Percentiles rank a stretch among this genome's conserved stretches.
phyloP scores from a whole-genome alignment of 257 asterid species.

The Knoxia roxburghii region DNA sequence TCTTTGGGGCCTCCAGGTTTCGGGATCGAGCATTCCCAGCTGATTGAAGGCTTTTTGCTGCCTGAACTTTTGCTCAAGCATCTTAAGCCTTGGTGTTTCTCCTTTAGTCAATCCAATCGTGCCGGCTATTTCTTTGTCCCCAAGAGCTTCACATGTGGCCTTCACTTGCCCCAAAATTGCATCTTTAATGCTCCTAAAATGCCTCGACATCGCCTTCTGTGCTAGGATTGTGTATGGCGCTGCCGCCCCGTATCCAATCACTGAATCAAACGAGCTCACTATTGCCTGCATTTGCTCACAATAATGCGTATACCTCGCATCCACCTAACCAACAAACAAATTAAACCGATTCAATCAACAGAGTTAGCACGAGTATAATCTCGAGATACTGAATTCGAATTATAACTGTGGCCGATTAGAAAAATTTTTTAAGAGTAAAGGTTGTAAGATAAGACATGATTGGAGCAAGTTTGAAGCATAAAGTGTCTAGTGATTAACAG shows the following conservation, averaged over 20 bases:
- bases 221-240: constrained; percentile 60
- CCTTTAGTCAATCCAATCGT: constrained; percentile 54
- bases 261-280: constrained; percentile 56
- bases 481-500: constrained; percentile 18
- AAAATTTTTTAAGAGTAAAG: too few species aligned
- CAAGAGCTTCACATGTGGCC: constrained; percentile 50
- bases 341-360: too few species aligned
- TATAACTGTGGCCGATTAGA: too few species aligned
- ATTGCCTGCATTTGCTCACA: constrained; percentile 68
- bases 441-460: not conserved
- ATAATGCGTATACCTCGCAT: constrained; percentile 53
- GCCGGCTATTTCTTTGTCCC: constrained; percentile 46
- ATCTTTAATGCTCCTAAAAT: constrained; percentile 72
- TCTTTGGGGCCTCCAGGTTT: constrained; percentile 81
- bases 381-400: too few species aligned
- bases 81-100: constrained; percentile 66
- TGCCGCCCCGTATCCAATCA: constrained; percentile 60
- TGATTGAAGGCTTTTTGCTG: constrained; percentile 57
- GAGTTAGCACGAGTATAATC: too few species aligned
- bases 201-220: constrained; percentile 75
- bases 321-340: constrained; percentile 57
- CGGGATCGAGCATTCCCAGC: constrained; percentile 56
- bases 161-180: constrained; percentile 48
- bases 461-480: constrained; percentile 19
- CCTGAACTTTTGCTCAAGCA: constrained; percentile 56